Base-by-base conservation (phyloP, 2,329 filamentous ascomycete species). In the Lasiodiplodia sp. region DNA sequence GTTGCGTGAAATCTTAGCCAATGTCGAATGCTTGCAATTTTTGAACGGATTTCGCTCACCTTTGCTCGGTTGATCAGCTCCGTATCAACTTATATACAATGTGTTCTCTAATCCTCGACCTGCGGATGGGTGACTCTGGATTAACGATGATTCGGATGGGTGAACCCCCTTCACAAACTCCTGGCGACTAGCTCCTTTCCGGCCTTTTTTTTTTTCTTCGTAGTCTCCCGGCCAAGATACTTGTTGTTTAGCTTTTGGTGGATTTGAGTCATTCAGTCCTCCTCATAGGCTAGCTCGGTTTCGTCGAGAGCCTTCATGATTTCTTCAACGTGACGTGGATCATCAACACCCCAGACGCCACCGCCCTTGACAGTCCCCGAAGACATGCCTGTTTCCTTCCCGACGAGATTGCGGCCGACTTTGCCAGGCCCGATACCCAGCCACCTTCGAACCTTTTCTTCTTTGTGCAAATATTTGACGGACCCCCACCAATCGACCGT, bases 401-500 rank as follows among this genome's bases (percentile, higher is more conserved):
- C 94, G 1, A 98, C 94, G 8, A 98, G 84, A 78, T 97, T 97
- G 68, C 94, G 87, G 0, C 95, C 95, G 2, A 98, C 95, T 78
- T 97, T 97, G 5, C 95, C 95, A 0, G 95, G 95, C 0, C 95
- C 95, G 71, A 98, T 93, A 53, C 95, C 95, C 62, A 98, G 87
- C 91, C 95, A 97, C 68, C 94, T 85, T 74, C 90, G 86, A 21
- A 97, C 92, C 71, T 90, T 90, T 75, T 91, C 87, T 74, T 96
- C 89, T 77, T 96, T 90, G 78, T 97, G 93, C 62, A 97, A 83
- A 76, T 96, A 97, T 72, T 89, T 90, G 74, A 98, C 94, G 74
- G 92, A 96, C 73, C 96, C 93, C 90, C 94, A 97, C 95, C 95
- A 98, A 69, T 88, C 86, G 52, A 98, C 93, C 37, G 94, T 97